Evolutionary conservation across 2,329 filamentous ascomycete species (phyloP), one percentile per base, ranked within the genome.

Genomic region (Didymella segeticola): DNA sequence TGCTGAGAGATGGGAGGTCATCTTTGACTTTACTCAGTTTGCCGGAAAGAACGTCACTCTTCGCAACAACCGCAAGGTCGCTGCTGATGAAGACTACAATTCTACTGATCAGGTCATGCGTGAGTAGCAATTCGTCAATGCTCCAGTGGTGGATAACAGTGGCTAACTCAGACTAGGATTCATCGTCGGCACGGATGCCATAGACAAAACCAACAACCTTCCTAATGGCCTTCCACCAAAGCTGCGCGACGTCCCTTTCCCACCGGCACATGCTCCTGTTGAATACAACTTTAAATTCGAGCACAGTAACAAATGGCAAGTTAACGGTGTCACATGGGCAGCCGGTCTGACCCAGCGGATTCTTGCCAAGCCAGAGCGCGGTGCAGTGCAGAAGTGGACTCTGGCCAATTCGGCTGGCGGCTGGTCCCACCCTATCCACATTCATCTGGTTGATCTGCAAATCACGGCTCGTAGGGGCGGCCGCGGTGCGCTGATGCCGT

Each of bases 381-480:
- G 74, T n/a, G 56, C 63, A 1, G 64, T 71, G n/a, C 73, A 76
- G 53, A 66, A 73, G 12, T 76, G 74, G 74, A 60, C 65, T 15
- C 59, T 76, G 2, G 54, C 78, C 51, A 85, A 86, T 65, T 72
- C 69, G 22, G 75, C 74, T 6, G 81, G 80, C n/a, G 79, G 78
- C 19, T 82, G 80, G 71, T 77, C 78, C 2, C 83, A 86, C 58
- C 83, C 82, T 0, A 71, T 78, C 23, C 84, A 86, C 67, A 79
- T 86, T 42, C 84, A 86, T 61, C 75, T 86, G 1, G 78, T 87
- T 47, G 83, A 86, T 61, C 82, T 86, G 68, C 78, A 81, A 51
- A 77, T 86, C 39, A 62, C 85, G 15, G 74, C 71, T 4, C 80
- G 83, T n/a, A 77, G 67, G 0, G 79, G 79, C 6, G 76, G 76